Evolutionary conservation across 805 yeast genomes (phyloP).

Genomic region (Spathaspora girioi): DNA sequence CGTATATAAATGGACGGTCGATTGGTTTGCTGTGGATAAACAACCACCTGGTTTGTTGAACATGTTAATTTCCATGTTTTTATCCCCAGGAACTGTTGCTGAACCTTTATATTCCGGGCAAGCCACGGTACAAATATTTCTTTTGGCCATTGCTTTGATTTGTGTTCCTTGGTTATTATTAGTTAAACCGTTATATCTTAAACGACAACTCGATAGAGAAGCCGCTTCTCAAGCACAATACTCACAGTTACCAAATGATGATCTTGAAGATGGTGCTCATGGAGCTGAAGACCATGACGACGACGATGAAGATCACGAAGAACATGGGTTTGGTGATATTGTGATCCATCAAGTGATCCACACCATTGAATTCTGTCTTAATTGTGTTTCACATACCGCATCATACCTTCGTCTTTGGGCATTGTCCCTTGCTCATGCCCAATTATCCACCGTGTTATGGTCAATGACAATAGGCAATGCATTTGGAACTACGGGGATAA

Average conservation of each 20-base stretch:
- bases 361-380: slow-evolving; percentile 94
- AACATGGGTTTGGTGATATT: slow-evolving; percentile 77
- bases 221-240: slow-evolving; percentile 50
- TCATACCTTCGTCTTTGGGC: slow-evolving; percentile 97
- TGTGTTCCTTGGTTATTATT: slow-evolving; percentile 93
- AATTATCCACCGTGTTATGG: slow-evolving; percentile 93
- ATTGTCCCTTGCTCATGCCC: slow-evolving; percentile 93
- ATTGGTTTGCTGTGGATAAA: slow-evolving; percentile 75
- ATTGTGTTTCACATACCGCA: slow-evolving; percentile 98
- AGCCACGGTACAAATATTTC: slow-evolving; percentile 63
- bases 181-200: slow-evolving; percentile 74
- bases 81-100: slow-evolving; percentile 85
- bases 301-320: slow-evolving; percentile 51
- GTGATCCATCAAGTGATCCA: slow-evolving; percentile 97
- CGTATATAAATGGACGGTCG: slow-evolving; percentile 89
- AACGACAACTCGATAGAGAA: slow-evolving; percentile 50
- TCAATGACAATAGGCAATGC: slow-evolving; percentile 86
- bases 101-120: slow-evolving; percentile 83
- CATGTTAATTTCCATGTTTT: slow-evolving; percentile 93
- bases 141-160: slow-evolving; percentile 71
- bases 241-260: slow-evolving; percentile 28
- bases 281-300: slow-evolving; percentile 42
- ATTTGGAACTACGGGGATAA: slow-evolving; percentile 59
- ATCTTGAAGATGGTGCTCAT: slow-evolving; percentile 21
- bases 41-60: slow-evolving; percentile 92